phyloP scores from a whole-genome alignment of 441 rosid genomes.

The Populus hybrid region DNA sequence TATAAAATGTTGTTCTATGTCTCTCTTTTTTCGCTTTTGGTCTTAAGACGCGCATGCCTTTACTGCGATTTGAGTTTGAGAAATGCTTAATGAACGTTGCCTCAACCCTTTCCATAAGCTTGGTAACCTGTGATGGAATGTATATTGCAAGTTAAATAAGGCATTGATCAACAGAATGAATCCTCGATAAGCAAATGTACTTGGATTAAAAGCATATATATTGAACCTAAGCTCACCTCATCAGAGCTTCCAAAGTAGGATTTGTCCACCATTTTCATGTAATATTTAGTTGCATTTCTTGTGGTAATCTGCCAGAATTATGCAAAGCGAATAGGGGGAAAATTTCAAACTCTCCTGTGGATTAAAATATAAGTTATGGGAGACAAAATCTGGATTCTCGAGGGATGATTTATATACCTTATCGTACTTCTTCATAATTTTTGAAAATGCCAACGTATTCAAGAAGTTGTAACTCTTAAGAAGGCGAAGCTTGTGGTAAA shows the following conservation, averaged over 20 bases:
- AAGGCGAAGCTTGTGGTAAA: slow-evolving; percentile 65
- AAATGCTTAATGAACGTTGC: no score
- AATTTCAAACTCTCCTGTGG: background rate
- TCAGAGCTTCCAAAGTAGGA: slow-evolving; percentile 68
- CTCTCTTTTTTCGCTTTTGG: no score
- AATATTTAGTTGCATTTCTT: slow-evolving; percentile 55
- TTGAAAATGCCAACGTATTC: slow-evolving; percentile 30
- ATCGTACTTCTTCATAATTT: no score
- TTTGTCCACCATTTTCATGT: slow-evolving; percentile 71
- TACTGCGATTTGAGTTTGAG: no score
- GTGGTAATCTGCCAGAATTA: slow-evolving; percentile 48
- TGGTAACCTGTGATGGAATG: no score
- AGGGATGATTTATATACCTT: background rate
- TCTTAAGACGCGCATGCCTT: no score
- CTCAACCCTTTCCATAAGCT: no score
- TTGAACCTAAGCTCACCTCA: slow-evolving; percentile 29
- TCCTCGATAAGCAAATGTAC: background rate
- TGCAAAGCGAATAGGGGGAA: background rate
- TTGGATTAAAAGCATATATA: background rate
- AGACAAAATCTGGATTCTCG: background rate
- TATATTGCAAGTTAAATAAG: background rate
- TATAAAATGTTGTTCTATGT: slow-evolving; percentile 41
- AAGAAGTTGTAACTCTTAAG: slow-evolving; percentile 72
- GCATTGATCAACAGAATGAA: background rate
- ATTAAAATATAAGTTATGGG: background rate